These are phyloP conservation scores for Westerdykella ornata DNA, from an alignment of 2,329 filamentous ascomycete genomes.

Conservation along the genomic window DNA sequence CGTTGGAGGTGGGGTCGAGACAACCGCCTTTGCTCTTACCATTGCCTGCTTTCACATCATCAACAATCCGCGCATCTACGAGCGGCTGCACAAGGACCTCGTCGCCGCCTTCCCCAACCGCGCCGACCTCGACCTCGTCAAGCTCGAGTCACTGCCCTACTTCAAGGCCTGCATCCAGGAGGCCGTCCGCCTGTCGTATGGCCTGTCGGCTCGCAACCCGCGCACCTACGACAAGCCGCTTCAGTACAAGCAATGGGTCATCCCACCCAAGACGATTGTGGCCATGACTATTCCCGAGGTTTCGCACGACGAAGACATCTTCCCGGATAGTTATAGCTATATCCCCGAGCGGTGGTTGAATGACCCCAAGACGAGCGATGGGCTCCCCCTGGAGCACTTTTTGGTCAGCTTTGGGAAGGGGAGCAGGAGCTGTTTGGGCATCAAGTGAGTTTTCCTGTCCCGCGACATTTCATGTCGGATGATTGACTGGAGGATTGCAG, in stretches of 20 bases:
- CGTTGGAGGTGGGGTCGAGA: conserved; percentile 37
- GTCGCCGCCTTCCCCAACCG: conserved; percentile 24
- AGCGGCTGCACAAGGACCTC: conserved; percentile 27
- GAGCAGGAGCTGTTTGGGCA: conserved; percentile 39
- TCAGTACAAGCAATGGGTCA: conserved; percentile 23
- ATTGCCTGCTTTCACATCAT: conserved; percentile 31
- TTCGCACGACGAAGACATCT: conserved; percentile 33
- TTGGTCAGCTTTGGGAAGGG: conserved; percentile 40
- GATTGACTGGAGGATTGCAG: conserved; percentile 1
- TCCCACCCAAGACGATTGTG: conserved; percentile 32
- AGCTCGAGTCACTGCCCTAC: conserved; percentile 23
- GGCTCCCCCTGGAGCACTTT: conserved; percentile 35
- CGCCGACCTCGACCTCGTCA: conserved; percentile 15
- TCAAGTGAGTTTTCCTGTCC: conserved; percentile 23
- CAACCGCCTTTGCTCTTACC: conserved; percentile 29
- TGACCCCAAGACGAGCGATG: conserved; percentile 20
- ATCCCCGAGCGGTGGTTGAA: conserved; percentile 40
- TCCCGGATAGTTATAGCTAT: conserved; percentile 32
- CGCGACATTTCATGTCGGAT: neutral
- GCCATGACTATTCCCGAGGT: conserved; percentile 36
- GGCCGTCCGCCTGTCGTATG: conserved; percentile 34
- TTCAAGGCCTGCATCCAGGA: conserved; percentile 28
- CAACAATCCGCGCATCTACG: conserved; percentile 25
- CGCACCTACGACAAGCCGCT: conserved; percentile 23
- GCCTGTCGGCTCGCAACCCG: conserved; percentile 35